Evolutionary conservation across 1,284 basidiomycete genomes (phyloP), one percentile per base, ranked within the genome.

Genomic region (Psilocybe mexicana): DNA sequence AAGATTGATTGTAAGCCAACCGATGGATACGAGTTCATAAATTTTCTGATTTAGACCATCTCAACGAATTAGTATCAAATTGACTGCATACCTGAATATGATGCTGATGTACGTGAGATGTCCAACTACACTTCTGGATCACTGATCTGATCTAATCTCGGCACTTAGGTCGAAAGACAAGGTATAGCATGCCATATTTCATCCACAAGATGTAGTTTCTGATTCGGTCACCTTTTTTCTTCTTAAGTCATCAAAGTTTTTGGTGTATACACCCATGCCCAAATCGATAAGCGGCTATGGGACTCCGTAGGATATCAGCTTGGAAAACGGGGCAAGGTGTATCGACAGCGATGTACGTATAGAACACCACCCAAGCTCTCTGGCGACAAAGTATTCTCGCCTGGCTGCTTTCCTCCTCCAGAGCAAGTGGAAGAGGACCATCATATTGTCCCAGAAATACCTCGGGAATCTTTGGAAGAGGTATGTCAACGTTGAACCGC

Each of bases 221-320:
- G 23, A 33, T 35, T 40, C 2, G 6, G 23, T 2, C 18, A 18
- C 18, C 18, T 18, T 18, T 18, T 18, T 18, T 18, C 18, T 30
- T 54, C 38, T 54, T n/a, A 47, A 87, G 85, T 76, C 0, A 74
- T 87, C 57, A 78, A 76, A 48, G 75, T 89, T n/a, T 88, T 85
- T 59, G 85, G 84, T 0, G 76, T 89, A 7, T 85, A 82, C 55
- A 87, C 83, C 0, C 86, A 87, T 56, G 78, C 81, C 0, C 82
- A 87, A 61, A 68, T 86, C 30, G 79, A 82, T 57, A 72, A 51
- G 57, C 77, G 77, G 26, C 74, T 84, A 40, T 88, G 87, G 87
- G 78, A 83, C 26, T 77, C 78, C 0, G 69, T 89, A 47, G 79
- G 80, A 1, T 69, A 72, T 5, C 82, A 86, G 46, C 73, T 88